A percentile compares a stretch with the other conserved stretches of the same genome.
Evolutionary conservation across 768 basidiomycete species (phyloP).

Genomic region (Daedaleopsis nitida): DNA sequence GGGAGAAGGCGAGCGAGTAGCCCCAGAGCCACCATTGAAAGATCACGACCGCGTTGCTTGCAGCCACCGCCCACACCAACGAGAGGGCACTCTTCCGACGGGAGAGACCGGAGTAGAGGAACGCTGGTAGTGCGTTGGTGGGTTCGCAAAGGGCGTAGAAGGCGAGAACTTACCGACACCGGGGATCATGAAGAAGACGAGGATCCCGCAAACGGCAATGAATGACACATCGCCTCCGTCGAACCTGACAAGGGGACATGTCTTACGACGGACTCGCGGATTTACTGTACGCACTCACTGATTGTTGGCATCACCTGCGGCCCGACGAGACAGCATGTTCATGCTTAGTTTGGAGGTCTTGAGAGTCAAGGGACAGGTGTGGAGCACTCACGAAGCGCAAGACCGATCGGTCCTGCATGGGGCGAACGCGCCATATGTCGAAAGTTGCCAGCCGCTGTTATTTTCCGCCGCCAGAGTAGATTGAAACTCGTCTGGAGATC

Average conservation of each 20-base stretch:
- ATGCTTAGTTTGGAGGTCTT: neutral
- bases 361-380: neutral
- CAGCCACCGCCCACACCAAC: conserved; percentile 74
- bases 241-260: conserved; percentile 46
- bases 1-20: conserved; percentile 84
- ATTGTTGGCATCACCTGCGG: conserved; percentile 5
- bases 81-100: conserved; percentile 72
- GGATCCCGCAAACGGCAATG: conserved; percentile 65
- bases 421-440: conserved; percentile 2
- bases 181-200: conserved; percentile 80
- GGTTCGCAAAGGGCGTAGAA: neutral
- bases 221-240: conserved; percentile 74
- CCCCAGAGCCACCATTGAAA: conserved; percentile 86
- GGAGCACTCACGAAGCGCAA: conserved; percentile 6
- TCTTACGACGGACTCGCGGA: neutral
- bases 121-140: conserved; percentile 46
- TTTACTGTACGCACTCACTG: conserved; percentile 11
- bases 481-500: conserved; percentile 3
- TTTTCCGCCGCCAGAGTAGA: neutral
- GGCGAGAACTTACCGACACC: conserved; percentile 54
- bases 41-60: conserved; percentile 73
- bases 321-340: neutral
- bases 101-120: conserved; percentile 73
- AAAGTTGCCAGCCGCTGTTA: conserved; percentile 6
- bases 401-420: conserved; percentile 1